Evolutionary conservation across 73 alveolate genomes (phyloP).

Genomic region (Paramecium pentaurelia): DNA sequence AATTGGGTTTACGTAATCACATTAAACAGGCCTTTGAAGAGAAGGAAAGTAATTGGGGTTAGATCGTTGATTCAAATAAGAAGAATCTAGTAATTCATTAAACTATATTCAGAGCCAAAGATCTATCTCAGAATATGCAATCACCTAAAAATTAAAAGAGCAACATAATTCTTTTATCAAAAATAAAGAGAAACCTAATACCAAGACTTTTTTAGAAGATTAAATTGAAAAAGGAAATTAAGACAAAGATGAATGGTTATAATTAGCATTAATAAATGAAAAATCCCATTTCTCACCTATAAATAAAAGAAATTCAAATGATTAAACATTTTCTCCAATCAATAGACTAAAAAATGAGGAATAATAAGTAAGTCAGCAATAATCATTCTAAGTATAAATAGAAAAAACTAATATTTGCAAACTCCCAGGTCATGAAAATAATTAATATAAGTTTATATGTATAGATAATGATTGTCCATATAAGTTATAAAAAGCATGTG

Average conservation of each 20-base stretch:
- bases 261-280: neutral
- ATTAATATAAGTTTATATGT: neutral
- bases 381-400: neutral
- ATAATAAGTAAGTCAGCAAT: neutral
- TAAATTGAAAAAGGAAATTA: neutral
- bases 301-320: neutral
- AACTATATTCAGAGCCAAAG: neutral
- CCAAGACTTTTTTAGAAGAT: constrained; percentile 24
- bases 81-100: neutral
- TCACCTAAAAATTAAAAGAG: neutral
- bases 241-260: neutral
- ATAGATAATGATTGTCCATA: constrained; percentile 8
- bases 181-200: neutral
- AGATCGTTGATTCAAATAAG: constrained; percentile 11
- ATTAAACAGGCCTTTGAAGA: neutral
- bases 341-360: neutral
- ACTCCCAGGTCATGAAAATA: constrained; percentile 33
- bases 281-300: neutral
- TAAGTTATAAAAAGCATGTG: constrained; percentile 33
- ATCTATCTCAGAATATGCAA: constrained; percentile 21
- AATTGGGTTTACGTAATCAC: constrained; percentile 14
- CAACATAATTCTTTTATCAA: neutral
- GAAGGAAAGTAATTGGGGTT: neutral
- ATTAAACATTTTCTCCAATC: constrained; percentile 15
- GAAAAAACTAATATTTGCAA: neutral